Evolutionary conservation across 2,329 filamentous ascomycete genomes (phyloP).

Genomic region (Polytolypa hystricis): DNA sequence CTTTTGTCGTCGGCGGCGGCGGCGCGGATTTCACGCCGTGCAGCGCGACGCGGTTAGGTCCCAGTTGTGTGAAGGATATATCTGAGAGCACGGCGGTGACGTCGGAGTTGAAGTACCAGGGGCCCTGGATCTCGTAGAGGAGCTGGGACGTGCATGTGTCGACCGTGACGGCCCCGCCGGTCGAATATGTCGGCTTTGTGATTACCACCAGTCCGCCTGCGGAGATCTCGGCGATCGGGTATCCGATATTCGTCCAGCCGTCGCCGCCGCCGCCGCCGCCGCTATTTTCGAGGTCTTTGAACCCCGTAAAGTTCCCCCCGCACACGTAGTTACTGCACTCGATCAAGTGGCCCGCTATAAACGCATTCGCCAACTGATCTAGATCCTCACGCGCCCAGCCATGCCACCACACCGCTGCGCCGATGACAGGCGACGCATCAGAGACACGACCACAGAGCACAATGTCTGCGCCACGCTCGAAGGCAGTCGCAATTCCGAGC

Average conservation of each 20-base stretch:
- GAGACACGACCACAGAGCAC: slow-evolving; percentile 35
- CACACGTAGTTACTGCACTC: slow-evolving; percentile 34
- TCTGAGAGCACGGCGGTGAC: slow-evolving; percentile 42
- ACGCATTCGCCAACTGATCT: slow-evolving; percentile 30
- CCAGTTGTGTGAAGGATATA: slow-evolving; percentile 43
- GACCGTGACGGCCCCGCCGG: slow-evolving; percentile 33
- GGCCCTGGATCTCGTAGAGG: slow-evolving; percentile 45
- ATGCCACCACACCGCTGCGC: slow-evolving; percentile 33
- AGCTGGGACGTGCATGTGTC: slow-evolving; percentile 44
- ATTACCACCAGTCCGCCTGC: slow-evolving; percentile 31
- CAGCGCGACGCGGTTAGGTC: slow-evolving; percentile 39
- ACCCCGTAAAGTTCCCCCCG: slow-evolving; percentile 35
- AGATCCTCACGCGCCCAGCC: slow-evolving; percentile 29
- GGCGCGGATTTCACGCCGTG: slow-evolving; percentile 32
- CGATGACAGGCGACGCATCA: slow-evolving; percentile 35
- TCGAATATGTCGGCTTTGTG: slow-evolving; percentile 31
- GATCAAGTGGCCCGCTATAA: slow-evolving; percentile 29
- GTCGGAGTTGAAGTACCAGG: slow-evolving; percentile 48
- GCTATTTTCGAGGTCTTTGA: slow-evolving; percentile 24
- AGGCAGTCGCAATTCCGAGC: slow-evolving; percentile 28
- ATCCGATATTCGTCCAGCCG: slow-evolving; percentile 36
- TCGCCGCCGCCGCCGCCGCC: slow-evolving; percentile 20
- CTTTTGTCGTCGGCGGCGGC: slow-evolving; percentile 42
- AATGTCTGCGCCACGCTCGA: slow-evolving; percentile 33
- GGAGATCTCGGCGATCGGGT: slow-evolving; percentile 37